phyloP scores from a whole-genome alignment of 1,284 basidiomycete genomes.

The Wallemia hederae region DNA sequence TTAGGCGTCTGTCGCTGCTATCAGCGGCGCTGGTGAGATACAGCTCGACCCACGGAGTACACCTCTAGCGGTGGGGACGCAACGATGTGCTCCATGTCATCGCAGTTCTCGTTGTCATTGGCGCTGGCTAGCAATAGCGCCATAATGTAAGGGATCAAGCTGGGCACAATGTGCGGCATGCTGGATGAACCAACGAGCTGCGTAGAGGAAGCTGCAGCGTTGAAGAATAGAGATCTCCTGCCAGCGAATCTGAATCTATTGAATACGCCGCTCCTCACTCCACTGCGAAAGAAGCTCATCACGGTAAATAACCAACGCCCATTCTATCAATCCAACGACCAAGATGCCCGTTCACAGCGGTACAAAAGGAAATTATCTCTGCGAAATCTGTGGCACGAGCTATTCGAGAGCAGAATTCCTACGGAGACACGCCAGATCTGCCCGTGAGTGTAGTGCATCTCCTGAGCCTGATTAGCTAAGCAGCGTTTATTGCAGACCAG shows the following conservation, averaged over 20 bases:
- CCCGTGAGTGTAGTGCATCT: not conserved
- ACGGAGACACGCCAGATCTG: not conserved
- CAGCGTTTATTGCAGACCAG: not conserved
- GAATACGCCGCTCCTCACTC: not conserved
- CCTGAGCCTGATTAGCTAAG: not conserved
- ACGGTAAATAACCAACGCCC: not conserved
- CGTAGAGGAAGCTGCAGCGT: not conserved
- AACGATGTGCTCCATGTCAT: not conserved
- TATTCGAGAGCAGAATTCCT: not conserved
- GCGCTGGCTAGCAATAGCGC: not conserved
- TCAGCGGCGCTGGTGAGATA: not conserved
- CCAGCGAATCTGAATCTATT: not conserved
- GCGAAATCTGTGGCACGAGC: not conserved
- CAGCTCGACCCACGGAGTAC: not conserved
- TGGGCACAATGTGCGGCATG: not conserved
- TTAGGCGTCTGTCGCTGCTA: not conserved
- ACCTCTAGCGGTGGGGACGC: not conserved
- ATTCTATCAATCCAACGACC: not conserved
- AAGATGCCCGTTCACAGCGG: too few species aligned
- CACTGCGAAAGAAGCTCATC: not conserved
- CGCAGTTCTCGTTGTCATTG: not conserved
- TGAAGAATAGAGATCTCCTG: not conserved
- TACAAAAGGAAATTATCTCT: not conserved
- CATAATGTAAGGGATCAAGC: not conserved
- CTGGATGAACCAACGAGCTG: not conserved